These are phyloP conservation scores for Andrographis paniculata DNA, from an alignment of 305 asterid genomes.

Conservation along the genomic window DNA sequence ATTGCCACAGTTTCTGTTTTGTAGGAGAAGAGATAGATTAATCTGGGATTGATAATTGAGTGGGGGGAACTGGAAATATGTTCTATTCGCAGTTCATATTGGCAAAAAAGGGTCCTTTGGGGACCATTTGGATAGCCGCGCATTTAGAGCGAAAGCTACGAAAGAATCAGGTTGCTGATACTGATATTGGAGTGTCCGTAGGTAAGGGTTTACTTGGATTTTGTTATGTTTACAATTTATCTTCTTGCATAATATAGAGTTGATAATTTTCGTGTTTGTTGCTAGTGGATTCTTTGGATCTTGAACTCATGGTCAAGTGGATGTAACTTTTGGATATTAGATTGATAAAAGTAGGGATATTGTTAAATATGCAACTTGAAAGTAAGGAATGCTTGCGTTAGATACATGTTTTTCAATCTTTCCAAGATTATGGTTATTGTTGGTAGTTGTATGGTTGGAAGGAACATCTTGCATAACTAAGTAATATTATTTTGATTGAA, in stretches of 20 bases:
- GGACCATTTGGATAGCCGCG: slow-evolving; percentile 98
- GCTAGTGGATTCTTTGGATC: not conserved
- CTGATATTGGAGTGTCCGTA: slow-evolving; percentile 95
- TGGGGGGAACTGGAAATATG: slow-evolving; percentile 34
- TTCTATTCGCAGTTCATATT: slow-evolving; percentile 91
- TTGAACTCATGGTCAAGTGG: not conserved
- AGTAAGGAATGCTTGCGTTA: too few species aligned
- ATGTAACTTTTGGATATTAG: not conserved
- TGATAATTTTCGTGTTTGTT: slow-evolving; percentile 1
- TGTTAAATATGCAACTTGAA: too few species aligned
- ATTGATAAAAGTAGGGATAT: not conserved
- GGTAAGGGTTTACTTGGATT: slow-evolving; percentile 36
- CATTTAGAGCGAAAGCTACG: slow-evolving; percentile 96
- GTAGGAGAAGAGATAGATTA: slow-evolving; percentile 7
- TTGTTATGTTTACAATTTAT: slow-evolving; percentile 5
- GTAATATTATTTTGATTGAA: not conserved
- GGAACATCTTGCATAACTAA: not conserved
- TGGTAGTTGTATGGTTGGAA: slow-evolving; percentile 1
- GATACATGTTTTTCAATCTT: too few species aligned
- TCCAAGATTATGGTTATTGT: not conserved
- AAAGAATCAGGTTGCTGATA: slow-evolving; percentile 98
- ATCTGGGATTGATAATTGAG: slow-evolving; percentile 6
- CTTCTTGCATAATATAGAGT: slow-evolving; percentile 6
- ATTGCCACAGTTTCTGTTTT: slow-evolving; percentile 5
- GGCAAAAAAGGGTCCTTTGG: slow-evolving; percentile 95